These are phyloP conservation scores for Candida namnaoensis DNA, from an alignment of 805 yeast species.

Conservation along the genomic window DNA sequence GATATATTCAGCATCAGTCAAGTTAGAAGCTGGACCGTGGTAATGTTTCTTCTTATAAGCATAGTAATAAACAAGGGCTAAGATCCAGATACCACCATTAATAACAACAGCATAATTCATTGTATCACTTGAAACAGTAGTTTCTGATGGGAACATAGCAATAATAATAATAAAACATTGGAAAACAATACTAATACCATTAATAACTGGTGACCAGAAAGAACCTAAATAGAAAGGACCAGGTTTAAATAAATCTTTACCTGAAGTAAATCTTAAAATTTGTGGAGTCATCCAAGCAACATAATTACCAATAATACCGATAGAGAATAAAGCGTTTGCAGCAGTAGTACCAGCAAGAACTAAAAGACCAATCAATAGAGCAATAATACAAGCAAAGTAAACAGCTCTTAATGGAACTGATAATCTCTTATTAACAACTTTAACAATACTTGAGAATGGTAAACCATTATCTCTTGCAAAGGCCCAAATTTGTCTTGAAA, in stretches of 20 bases:
- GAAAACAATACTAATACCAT: conserved; percentile 38
- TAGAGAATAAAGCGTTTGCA: conserved; percentile 30
- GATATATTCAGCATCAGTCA: conserved; percentile 8
- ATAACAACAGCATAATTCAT: conserved; percentile 69
- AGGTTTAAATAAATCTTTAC: conserved; percentile 41
- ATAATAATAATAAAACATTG: conserved; percentile 41
- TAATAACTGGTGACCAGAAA: conserved; percentile 30
- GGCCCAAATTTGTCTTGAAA: conserved; percentile 61
- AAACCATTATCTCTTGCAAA: conserved; percentile 67
- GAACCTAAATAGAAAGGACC: conserved; percentile 60
- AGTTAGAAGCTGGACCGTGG: conserved; percentile 37
- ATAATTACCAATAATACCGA: conserved; percentile 30
- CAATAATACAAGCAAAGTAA: conserved; percentile 25
- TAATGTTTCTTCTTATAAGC: conserved; percentile 42
- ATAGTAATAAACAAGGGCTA: conserved; percentile 40
- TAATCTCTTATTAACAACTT: conserved; percentile 42
- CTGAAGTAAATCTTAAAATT: conserved; percentile 29
- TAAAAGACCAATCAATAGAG: conserved; percentile 27
- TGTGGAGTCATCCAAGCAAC: conserved; percentile 29
- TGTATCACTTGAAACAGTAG: conserved; percentile 20
- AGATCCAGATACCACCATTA: conserved; percentile 40
- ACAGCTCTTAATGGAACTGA: conserved; percentile 63
- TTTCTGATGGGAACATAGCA: conserved; percentile 49
- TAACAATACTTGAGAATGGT: conserved; percentile 46
- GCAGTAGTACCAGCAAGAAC: conserved; percentile 30